phyloP scores from a whole-genome alignment of 2,329 filamentous ascomycete genomes.

The Penicillium corylophilum region DNA sequence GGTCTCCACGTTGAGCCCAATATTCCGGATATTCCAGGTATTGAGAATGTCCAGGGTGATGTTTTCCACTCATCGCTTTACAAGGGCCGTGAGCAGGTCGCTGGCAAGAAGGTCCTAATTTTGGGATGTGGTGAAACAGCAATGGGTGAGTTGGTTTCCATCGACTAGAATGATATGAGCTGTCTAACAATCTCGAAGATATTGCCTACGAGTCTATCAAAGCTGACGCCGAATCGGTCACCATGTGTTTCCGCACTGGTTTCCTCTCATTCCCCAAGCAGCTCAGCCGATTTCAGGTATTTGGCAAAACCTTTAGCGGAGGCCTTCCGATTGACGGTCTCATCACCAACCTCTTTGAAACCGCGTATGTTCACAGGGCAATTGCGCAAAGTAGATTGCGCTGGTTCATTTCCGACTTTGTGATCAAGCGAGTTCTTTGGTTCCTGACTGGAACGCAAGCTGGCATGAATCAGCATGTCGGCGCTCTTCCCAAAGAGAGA shows the following conservation, averaged over 20 bases:
- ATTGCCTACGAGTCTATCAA: constrained; percentile 19
- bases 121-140: constrained; percentile 16
- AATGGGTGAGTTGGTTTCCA: constrained; percentile 7
- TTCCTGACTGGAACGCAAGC: constrained; percentile 14
- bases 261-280: constrained; percentile 16
- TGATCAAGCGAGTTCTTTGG: constrained; percentile 14
- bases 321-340: constrained; percentile 15
- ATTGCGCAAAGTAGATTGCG: constrained; percentile 10
- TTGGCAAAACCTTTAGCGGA: constrained; percentile 12
- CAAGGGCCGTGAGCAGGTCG: constrained; percentile 11
- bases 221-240: constrained; percentile 14
- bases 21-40: constrained; percentile 10
- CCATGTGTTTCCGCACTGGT: constrained; percentile 15
- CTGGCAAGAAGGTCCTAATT: constrained; percentile 13
- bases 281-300: constrained; percentile 14
- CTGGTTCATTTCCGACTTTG: constrained; percentile 14
- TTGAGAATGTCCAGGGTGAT: constrained; percentile 12
- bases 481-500: constrained; percentile 12
- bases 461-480: constrained; percentile 16
- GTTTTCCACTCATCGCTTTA: constrained; percentile 16
- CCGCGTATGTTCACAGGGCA: constrained; percentile 12
- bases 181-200: constrained; percentile 2
- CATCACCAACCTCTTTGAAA: constrained; percentile 17
- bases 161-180: background rate
- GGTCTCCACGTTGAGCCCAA: constrained; percentile 17